Conservation (phyloP, 2,329 filamentous ascomycete genomes). For the Nakataea oryzae region DNA sequence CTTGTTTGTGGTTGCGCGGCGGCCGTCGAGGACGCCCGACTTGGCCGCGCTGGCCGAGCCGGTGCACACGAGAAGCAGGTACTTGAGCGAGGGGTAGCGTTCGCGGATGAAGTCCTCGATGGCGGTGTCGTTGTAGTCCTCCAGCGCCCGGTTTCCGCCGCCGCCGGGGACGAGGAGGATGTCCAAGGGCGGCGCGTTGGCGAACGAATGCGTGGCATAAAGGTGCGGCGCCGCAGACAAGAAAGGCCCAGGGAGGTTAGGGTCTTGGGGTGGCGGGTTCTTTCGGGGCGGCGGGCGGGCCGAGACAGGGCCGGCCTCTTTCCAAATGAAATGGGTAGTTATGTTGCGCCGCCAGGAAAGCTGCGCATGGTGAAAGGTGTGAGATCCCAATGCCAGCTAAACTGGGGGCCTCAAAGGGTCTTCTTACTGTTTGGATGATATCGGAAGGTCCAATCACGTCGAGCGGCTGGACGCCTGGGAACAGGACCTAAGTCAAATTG, state of each 20-base stretch:
- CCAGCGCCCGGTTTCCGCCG: slow-evolving; percentile 7
- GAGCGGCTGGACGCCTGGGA: slow-evolving; percentile 2
- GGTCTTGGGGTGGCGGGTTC: slow-evolving; percentile 1
- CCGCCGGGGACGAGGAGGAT: slow-evolving; percentile 16
- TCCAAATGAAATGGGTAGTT: slow-evolving; percentile 16
- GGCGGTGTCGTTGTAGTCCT: slow-evolving; percentile 7
- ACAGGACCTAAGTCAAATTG: not conserved
- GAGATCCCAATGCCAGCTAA: not conserved
- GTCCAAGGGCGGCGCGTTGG: slow-evolving; percentile 13
- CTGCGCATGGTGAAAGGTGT: not conserved
- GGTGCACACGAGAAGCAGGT: slow-evolving; percentile 31
- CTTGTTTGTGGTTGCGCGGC: slow-evolving; percentile 44
- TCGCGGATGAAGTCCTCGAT: slow-evolving; percentile 9
- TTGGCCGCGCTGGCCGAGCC: slow-evolving; percentile 35
- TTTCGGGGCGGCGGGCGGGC: slow-evolving; percentile 2
- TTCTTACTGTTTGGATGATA: slow-evolving; percentile 3
- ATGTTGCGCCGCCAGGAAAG: slow-evolving; percentile 11
- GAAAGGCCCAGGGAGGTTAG: not conserved
- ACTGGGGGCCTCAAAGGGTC: not conserved
- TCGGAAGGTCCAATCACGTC: not conserved
- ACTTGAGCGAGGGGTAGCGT: slow-evolving; percentile 10
- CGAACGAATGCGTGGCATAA: slow-evolving; percentile 12
- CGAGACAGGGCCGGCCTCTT: slow-evolving; percentile 11
- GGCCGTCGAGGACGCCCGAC: slow-evolving; percentile 38
- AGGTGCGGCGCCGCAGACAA: slow-evolving; percentile 7